Evolutionary conservation across 2,329 filamentous ascomycete genomes (phyloP), one percentile per base, ranked within the genome.

Genomic region (Botrytis medusae): DNA sequence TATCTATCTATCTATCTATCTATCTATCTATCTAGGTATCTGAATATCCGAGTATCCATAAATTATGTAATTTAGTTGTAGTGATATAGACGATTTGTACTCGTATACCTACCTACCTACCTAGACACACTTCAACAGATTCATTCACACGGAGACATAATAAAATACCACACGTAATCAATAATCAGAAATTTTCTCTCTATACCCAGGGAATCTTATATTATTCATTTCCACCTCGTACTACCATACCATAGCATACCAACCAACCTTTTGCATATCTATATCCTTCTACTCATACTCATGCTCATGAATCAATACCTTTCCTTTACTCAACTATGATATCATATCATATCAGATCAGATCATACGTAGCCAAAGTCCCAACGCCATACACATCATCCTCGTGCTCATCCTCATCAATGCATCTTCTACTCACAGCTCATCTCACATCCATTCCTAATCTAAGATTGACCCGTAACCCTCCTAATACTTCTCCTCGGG

Each of bases 401-500:
- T 51, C 48, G n/a, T n/a, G 10, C n/a, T 69, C 54, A 44, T 46
- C n/a, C 12, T 54, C 48, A 54, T n/a, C 48, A 54, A 54, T 54
- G 12, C 14, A 54, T 51, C 46, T 51, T 54, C 48, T 54, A n/a
- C 25, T 25, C 25, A 54, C 12, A 54, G 37, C 37, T 44, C 20
- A 37, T 2, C 59, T 10, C 34, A 48, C 18, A 9, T 22, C 12
- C 16, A 68, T 67, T 18, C 65, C 51, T n/a, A 57, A 46, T 34
- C 10, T 78, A 85, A 71, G 82, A 81, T 75, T 84, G 81, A 16
- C 87, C 88, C 32, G 85, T 93, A 62, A 97, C 89, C 78, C 94
- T 89, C 79, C 95, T 89, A 69, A 99, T 91, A 76, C 85, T 93
- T 84, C 91, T 93, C 83, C 95, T 90, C 29, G 92, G 88, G 6